Evolutionary conservation across 1,284 basidiomycete species (phyloP).

Genomic region (Ceratorhiza oryzae-sativae): DNA sequence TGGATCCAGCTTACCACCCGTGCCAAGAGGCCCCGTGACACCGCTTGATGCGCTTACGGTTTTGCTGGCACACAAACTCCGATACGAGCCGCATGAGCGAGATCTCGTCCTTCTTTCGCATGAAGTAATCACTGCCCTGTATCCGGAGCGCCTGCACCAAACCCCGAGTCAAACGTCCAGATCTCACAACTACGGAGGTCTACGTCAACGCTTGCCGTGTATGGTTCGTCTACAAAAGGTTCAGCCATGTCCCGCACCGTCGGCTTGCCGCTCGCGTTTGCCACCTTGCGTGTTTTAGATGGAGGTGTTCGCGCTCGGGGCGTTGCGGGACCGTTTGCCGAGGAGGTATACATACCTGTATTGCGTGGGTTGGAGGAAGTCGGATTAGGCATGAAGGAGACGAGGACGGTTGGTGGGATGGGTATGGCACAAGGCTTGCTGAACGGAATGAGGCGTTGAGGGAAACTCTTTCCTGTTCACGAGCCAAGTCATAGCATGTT

Average conservation of each 20-base stretch:
- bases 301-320: constrained; percentile 67
- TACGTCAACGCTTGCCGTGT: constrained; percentile 78
- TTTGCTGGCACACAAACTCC: constrained; percentile 77
- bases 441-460: constrained; percentile 1
- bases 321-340: constrained; percentile 70
- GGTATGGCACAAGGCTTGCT: constrained; percentile 24
- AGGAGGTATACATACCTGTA: constrained; percentile 66
- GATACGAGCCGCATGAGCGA: constrained; percentile 75
- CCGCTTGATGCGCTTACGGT: constrained; percentile 83
- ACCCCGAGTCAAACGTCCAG: constrained; percentile 48
- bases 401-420: constrained; percentile 43
- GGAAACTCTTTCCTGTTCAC: not conserved
- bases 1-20: constrained; percentile 53
- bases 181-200: constrained; percentile 56
- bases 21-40: constrained; percentile 56
- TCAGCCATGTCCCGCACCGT: constrained; percentile 92
- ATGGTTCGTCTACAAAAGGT: constrained; percentile 63
- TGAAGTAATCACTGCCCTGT: constrained; percentile 65
- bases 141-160: constrained; percentile 42
- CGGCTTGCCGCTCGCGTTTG: constrained; percentile 84
- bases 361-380: constrained; percentile 65
- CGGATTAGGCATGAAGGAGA: constrained; percentile 75
- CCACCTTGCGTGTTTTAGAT: constrained; percentile 75
- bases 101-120: constrained; percentile 91
- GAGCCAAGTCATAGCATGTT: not conserved